A percentile compares a stretch with the other conserved stretches of the same genome.
Evolutionary conservation across 768 basidiomycete species (phyloP).

Genomic region (Suillus bovinus): DNA sequence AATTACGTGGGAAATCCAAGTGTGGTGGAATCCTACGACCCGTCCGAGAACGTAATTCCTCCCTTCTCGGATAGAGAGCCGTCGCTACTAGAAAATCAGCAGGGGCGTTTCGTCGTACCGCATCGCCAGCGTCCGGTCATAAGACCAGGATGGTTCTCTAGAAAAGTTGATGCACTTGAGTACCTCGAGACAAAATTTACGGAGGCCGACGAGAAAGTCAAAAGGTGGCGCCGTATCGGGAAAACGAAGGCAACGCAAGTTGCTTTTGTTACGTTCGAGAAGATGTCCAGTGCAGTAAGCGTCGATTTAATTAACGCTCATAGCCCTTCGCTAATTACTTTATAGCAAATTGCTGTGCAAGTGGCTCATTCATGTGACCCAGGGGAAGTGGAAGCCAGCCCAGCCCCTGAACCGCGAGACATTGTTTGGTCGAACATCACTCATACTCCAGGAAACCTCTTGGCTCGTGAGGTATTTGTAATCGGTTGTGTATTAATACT

Average conservation of each 20-base stretch:
- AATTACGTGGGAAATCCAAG: constrained; percentile 95
- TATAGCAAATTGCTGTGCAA: constrained; percentile 86
- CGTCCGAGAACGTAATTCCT: constrained; percentile 54
- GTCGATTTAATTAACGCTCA: neutral
- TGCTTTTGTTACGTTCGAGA: constrained; percentile 97
- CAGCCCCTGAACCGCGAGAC: constrained; percentile 93
- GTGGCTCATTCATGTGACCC: constrained; percentile 74
- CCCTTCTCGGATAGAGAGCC: constrained; percentile 50
- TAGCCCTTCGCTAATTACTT: constrained; percentile 1
- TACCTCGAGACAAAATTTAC: constrained; percentile 80
- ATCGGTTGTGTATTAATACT: constrained; percentile 67
- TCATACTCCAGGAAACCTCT: constrained; percentile 55
- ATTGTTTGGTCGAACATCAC: constrained; percentile 93
- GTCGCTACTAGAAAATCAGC: constrained; percentile 53
- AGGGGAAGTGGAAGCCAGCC: constrained; percentile 62
- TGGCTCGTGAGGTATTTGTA: constrained; percentile 72
- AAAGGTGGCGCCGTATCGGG: constrained; percentile 65
- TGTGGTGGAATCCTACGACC: constrained; percentile 78
- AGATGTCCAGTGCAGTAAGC: constrained; percentile 87
- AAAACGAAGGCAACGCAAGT: constrained; percentile 80
- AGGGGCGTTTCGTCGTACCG: constrained; percentile 65
- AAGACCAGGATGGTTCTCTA: constrained; percentile 70
- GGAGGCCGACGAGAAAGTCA: constrained; percentile 82
- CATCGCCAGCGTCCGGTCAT: constrained; percentile 76
- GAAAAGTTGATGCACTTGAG: constrained; percentile 87